Conservation (phyloP, 2,329 filamentous ascomycete genomes). For the Trichophyton rubrum region DNA sequence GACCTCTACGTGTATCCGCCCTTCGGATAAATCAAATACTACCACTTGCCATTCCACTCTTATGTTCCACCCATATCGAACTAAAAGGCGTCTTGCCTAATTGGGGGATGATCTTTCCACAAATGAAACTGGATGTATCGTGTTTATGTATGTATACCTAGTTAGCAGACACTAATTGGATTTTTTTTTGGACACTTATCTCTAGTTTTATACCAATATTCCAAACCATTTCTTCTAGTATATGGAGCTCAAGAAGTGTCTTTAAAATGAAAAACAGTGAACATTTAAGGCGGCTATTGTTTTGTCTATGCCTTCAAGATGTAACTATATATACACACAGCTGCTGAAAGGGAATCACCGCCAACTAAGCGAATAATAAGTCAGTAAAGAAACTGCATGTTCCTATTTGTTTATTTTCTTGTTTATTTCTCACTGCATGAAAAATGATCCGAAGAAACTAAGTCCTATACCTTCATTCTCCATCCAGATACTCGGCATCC, state of each 20-base stretch:
- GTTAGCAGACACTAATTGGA: background rate
- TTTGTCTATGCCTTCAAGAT: background rate
- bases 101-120: background rate
- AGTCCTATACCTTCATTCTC: background rate
- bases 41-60: background rate
- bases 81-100: background rate
- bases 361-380: too few species aligned
- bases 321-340: background rate
- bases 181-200: background rate
- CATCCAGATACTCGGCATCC: background rate
- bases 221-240: background rate
- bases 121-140: background rate
- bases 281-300: background rate
- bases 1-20: background rate
- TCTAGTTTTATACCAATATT: background rate
- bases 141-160: background rate
- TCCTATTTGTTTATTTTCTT: too few species aligned
- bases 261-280: background rate
- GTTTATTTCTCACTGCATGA: too few species aligned
- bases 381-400: too few species aligned
- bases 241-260: background rate
- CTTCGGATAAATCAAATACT: background rate
- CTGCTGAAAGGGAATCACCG: too few species aligned
- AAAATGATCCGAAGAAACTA: too few species aligned
- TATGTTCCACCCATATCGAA: background rate